These are phyloP conservation scores for Plasmodium falciparum DNA, from an alignment of 169 alveolate species.

Conservation along the genomic window DNA sequence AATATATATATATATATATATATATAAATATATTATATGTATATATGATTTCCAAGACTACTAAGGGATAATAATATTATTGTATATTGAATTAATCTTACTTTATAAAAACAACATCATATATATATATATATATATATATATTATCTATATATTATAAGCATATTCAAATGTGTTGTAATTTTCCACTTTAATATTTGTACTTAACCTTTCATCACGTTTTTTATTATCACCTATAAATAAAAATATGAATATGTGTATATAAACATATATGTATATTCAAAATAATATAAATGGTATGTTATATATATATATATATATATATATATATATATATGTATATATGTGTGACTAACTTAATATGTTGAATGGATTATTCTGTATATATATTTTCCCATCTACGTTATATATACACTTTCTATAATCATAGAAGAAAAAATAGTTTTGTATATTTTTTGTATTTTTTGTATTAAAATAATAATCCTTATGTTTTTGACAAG, in stretches of 20 bases:
- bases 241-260: background rate
- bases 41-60: too few species aligned
- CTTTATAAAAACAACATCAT: too few species aligned
- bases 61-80: too few species aligned
- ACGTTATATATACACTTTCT: conserved; percentile 42
- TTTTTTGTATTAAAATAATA: conserved; percentile 38
- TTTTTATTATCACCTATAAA: conserved; percentile 18
- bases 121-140: too few species aligned
- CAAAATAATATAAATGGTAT: background rate
- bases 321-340: too few species aligned
- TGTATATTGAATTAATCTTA: too few species aligned
- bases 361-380: conserved; percentile 40
- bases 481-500: conserved; percentile 33
- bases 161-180: conserved; percentile 58
- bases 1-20: too few species aligned
- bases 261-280: background rate
- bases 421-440: conserved; percentile 53
- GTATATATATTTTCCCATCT: conserved; percentile 68
- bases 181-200: conserved; percentile 10
- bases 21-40: too few species aligned
- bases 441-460: conserved; percentile 39
- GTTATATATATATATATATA: too few species aligned
- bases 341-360: background rate
- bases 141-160: conserved; percentile 22
- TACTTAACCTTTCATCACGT: conserved; percentile 23